These are phyloP conservation scores for Colletotrichum sp. DNA, from an alignment of 2,329 filamentous ascomycete genomes.

Conservation along the genomic window DNA sequence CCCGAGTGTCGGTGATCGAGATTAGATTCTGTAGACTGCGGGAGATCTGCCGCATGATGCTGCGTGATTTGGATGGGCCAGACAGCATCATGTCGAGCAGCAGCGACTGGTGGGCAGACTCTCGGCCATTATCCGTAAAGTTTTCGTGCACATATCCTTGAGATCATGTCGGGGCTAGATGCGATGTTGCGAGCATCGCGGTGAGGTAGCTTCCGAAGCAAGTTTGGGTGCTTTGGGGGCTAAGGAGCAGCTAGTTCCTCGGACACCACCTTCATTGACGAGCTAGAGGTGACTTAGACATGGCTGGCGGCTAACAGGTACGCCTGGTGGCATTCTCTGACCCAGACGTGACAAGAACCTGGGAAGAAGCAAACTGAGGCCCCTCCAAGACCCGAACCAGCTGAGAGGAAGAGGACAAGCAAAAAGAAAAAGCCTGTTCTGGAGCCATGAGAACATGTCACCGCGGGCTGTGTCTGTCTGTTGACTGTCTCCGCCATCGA, in stretches of 20 bases:
- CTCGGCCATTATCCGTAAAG: neutral
- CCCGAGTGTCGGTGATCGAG: neutral
- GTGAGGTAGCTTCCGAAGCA: constrained; percentile 6
- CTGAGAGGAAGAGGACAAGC: neutral
- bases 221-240: neutral
- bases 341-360: neutral
- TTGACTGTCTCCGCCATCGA: neutral
- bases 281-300: neutral
- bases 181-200: neutral
- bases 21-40: constrained; percentile 13
- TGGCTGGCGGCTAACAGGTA: neutral
- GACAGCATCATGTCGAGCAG: neutral
- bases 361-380: neutral
- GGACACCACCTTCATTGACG: neutral
- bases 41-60: constrained; percentile 10
- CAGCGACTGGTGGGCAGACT: neutral
- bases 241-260: neutral
- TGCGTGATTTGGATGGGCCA: neutral
- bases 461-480: neutral
- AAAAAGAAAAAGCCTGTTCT: neutral
- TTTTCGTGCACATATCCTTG: neutral
- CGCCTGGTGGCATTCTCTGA: neutral
- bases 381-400: neutral
- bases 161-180: neutral
- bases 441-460: neutral